A percentile compares a stretch with the other conserved stretches of the same genome.
phyloP scores from a whole-genome alignment of 2,329 filamentous ascomycete species.

The Phyllosticta citrichinensis region DNA sequence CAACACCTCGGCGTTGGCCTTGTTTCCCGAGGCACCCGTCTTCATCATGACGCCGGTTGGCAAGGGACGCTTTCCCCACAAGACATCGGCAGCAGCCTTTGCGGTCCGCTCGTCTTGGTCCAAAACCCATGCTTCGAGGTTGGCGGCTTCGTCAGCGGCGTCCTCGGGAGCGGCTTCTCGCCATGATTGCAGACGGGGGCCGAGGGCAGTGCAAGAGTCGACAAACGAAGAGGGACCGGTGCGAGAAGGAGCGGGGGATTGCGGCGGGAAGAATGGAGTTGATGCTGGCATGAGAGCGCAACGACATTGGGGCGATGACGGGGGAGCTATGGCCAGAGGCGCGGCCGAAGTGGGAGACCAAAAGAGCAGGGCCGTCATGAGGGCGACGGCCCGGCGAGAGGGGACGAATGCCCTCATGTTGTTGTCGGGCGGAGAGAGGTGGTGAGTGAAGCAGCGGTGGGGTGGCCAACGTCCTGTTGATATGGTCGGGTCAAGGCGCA shows the following conservation, averaged over 20 bases:
- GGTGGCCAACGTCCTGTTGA: not conserved
- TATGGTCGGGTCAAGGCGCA: not conserved
- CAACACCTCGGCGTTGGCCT: not conserved
- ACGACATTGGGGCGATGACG: slow-evolving; percentile 5
- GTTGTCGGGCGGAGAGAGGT: not conserved
- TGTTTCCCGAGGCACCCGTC: not conserved
- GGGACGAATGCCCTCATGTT: not conserved
- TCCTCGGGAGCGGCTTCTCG: slow-evolving; percentile 1
- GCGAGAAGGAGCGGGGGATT: not conserved
- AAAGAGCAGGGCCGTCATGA: slow-evolving; percentile 1
- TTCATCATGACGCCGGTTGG: slow-evolving; percentile 2
- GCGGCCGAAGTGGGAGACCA: slow-evolving; percentile 1
- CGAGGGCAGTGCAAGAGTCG: slow-evolving; percentile 7
- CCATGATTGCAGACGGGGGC: slow-evolving; percentile 6
- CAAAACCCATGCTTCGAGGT: slow-evolving; percentile 1
- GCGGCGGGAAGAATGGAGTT: slow-evolving; percentile 8
- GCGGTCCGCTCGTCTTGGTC: slow-evolving; percentile 4
- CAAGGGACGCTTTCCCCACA: slow-evolving; percentile 6
- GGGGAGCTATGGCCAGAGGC: not conserved
- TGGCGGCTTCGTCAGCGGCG: not conserved
- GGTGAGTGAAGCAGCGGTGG: not conserved
- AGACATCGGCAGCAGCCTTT: not conserved
- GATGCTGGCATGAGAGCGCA: slow-evolving; percentile 6
- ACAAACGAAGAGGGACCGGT: not conserved
- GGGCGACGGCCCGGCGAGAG: not conserved